Evolutionary conservation across 345 rosid species (phyloP).

Genomic region (Atalantia buxifolia): DNA sequence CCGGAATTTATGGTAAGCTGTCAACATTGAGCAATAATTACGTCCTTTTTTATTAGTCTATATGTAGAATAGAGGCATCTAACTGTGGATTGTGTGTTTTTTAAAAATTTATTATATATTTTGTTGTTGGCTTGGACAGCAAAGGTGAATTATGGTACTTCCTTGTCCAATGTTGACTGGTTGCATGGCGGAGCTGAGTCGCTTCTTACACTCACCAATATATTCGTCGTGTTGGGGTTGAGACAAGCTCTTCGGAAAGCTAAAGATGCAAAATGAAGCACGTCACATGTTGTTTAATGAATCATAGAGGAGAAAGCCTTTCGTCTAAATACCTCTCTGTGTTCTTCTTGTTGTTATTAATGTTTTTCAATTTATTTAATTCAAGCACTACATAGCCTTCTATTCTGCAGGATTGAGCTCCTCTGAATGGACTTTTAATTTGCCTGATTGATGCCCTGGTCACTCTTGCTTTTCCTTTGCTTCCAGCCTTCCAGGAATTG

Average conservation of each 20-base stretch:
- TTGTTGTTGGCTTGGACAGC: conserved; percentile 6
- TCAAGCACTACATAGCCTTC: neutral
- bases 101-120: too few species aligned
- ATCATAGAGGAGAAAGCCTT: conserved; percentile 31
- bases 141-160: conserved; percentile 84
- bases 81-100: neutral
- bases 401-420: neutral
- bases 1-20: conserved; percentile 77
- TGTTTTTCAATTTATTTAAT: neutral
- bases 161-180: conserved; percentile 92
- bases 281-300: conserved; percentile 20
- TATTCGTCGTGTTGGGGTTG: conserved; percentile 83
- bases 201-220: conserved; percentile 77
- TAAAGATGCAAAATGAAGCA: conserved; percentile 23
- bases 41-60: neutral
- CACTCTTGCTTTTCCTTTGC: neutral
- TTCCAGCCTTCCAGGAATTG: neutral
- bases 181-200: conserved; percentile 95
- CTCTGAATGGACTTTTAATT: conserved; percentile 1
- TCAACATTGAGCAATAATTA: conserved; percentile 8
- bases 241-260: conserved; percentile 66
- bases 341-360: neutral
- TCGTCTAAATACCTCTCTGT: conserved; percentile 21
- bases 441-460: neutral
- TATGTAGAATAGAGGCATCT: neutral